Evolutionary conservation across 306 rosid species (phyloP).

Genomic region (Cicer bijugum): DNA sequence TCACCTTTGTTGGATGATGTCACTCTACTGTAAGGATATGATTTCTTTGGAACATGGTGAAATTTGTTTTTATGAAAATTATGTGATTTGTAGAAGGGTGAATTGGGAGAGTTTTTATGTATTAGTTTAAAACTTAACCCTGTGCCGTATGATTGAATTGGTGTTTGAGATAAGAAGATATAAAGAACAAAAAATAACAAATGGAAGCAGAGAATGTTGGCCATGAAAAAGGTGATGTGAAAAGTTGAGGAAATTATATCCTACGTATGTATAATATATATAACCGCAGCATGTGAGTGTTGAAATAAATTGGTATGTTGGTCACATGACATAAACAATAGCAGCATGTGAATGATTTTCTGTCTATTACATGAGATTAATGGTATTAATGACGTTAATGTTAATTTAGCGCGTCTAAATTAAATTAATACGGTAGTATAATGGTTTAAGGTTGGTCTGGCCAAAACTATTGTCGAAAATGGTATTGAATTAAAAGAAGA

Average conservation of each 20-base stretch:
- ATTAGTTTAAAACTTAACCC: conserved; percentile 53
- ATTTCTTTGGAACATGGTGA: conserved; percentile 32
- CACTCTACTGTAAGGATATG: conserved; percentile 43
- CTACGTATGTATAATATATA: conserved; percentile 17
- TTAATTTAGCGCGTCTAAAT: too few relatives aligned
- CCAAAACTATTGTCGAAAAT: too few relatives aligned
- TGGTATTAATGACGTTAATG: too few relatives aligned
- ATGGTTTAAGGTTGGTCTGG: too few relatives aligned
- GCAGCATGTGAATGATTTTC: conserved; percentile 45
- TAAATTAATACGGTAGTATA: too few relatives aligned
- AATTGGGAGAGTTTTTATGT: conserved; percentile 36
- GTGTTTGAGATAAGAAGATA: conserved; percentile 34
- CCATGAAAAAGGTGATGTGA: conserved; percentile 46
- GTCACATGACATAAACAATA: conserved; percentile 47
- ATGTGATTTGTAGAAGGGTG: conserved; percentile 41
- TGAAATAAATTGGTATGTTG: conserved; percentile 19
- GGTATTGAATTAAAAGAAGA: too few relatives aligned
- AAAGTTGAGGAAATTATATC: not conserved
- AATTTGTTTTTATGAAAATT: not conserved
- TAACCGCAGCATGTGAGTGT: conserved; percentile 33
- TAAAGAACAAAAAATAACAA: conserved; percentile 16
- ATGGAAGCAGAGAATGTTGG: conserved; percentile 44
- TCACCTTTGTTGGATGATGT: conserved; percentile 57
- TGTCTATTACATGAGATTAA: conserved; percentile 23
- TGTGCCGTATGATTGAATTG: conserved; percentile 32